Evolutionary conservation across 2,329 filamentous ascomycete species (phyloP), one percentile per base, ranked within the genome.

Genomic region (Ilyonectria robusta): DNA sequence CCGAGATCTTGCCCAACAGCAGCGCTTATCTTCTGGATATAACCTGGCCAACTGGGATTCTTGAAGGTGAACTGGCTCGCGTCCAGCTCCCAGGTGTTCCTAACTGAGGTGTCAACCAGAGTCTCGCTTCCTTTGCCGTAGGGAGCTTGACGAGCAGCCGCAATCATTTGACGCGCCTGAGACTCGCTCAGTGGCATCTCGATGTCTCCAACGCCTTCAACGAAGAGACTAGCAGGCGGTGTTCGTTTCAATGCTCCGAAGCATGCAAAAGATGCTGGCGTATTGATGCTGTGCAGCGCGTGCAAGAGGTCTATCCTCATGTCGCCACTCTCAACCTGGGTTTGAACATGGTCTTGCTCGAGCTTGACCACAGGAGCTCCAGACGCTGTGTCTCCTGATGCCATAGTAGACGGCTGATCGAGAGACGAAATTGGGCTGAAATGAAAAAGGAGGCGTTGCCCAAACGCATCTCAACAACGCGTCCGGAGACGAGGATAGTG

Each of bases 51-150:
- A 4, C n/a, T 55, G 0, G 79, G 77, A 46, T 80, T 77, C 17
- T 59, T 68, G 15, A 86, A 73, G 4, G 75, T 65, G 61, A 86
- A 84, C 23, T 84, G 77, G 3, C 67, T 42, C 0, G 79, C 70
- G 50, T 82, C 77, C 2, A 87, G 59, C 68, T 86, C 81, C 81
- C 80, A 84, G 0, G 80, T 84, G 11, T 84, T 85, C 3, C 81
- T 77, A 0, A 83, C 80, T 4, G 76, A 44, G 0, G 77, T 79
- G 61, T 85, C 82, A 13, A 84, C 79, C 4, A 83, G 58, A 4
- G 81, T 83, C 9, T 83, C 75, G 23, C 72, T 79, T 1, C 80
- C 82, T 61, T 80, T 83, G 6, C 81, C 81, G 56, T 75, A 82
- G 2, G 83, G 81, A 0, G 77, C 78, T 47, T 78, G 76, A 3